phyloP scores from a whole-genome alignment of 176 grass and related monocot species.

The Paspalum notatum region DNA sequence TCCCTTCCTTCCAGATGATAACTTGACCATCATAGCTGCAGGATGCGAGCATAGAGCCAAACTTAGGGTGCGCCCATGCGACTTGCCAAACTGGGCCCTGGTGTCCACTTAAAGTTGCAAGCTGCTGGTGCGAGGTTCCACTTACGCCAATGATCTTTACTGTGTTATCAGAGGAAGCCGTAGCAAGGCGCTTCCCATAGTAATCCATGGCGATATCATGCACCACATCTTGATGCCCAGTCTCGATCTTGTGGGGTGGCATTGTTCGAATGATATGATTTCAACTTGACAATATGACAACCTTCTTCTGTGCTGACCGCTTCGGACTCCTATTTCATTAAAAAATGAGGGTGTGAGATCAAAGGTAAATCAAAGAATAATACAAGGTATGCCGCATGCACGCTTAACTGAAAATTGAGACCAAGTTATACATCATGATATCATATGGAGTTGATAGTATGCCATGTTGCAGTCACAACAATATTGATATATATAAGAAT shows the following conservation, averaged over 20 bases:
- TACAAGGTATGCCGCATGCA: not conserved
- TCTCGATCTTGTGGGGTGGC: slow-evolving; percentile 75
- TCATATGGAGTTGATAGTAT: slow-evolving; percentile 3
- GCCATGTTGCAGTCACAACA: not conserved
- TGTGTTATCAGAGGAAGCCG: slow-evolving; percentile 66
- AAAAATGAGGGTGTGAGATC: slow-evolving; percentile 4
- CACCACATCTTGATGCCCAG: slow-evolving; percentile 70
- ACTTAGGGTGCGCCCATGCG: slow-evolving; percentile 77
- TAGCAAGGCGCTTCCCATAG: slow-evolving; percentile 80
- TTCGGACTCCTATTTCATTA: not conserved
- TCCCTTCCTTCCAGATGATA: slow-evolving; percentile 84
- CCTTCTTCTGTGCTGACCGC: not conserved
- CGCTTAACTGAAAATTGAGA: not conserved
- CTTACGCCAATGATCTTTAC: slow-evolving; percentile 80
- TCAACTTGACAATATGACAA: slow-evolving; percentile 17
- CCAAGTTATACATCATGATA: not conserved
- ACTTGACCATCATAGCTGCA: slow-evolving; percentile 73
- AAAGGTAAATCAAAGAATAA: slow-evolving; percentile 23
- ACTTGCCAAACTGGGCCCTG: slow-evolving; percentile 82
- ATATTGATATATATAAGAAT: not conserved
- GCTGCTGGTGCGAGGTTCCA: slow-evolving; percentile 65
- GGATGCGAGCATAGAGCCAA: slow-evolving; percentile 75
- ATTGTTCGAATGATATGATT: slow-evolving; percentile 38
- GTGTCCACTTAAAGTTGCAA: slow-evolving; percentile 75
- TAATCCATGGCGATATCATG: slow-evolving; percentile 77